Base-by-base conservation (phyloP, 768 basidiomycete genomes). In the Lenzites betulinus region DNA sequence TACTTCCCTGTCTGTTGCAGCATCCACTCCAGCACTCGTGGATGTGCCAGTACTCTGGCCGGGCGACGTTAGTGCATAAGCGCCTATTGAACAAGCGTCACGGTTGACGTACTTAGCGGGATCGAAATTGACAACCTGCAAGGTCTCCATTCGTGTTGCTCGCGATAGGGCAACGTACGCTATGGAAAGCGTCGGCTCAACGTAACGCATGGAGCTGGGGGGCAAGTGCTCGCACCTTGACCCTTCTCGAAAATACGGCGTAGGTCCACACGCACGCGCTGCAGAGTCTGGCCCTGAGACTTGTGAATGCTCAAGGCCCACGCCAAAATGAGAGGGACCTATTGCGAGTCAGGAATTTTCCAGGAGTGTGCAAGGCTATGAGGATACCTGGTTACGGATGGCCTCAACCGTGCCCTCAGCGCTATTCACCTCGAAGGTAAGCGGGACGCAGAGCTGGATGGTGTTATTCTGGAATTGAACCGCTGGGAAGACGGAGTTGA, bases 251-350 rank as follows among this genome's bases (percentile, higher is more conserved):
- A 96, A 1, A 84, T 88, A 42, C 82, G 79, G 60, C 76, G 71
- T 26, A 95, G 80, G 68, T 95, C 86, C 3, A 95, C 89, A 60
- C 87, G 89, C 58, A 95, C 92, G 50, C 92, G 79, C 51, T 92
- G 84, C 44, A 96, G 75, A 0, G 94, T 95, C 72, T 95, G 93
- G 0, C 94, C 94, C 70, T 96, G 94, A 5, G 88, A 89, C 70
- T 95, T 95, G 75, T 95, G 92, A 36, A 95, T 86, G 49, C 87
- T 89, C 70, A 95, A 78, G 0, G 93, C 92, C 90, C 92, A 95
- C 0, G 93, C 87, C n/a, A 93, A 75, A 51, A 87, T 86, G 6
- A 89, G 65, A 2, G 84, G 83, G 9, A 87, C 64, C 82, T 84
- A 38, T 38, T 28, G 49, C 35, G 20, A 22, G 11, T 39, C 22